Evolutionary conservation across 257 asterid species (phyloP).

Genomic region (Pogostemon cablin): DNA sequence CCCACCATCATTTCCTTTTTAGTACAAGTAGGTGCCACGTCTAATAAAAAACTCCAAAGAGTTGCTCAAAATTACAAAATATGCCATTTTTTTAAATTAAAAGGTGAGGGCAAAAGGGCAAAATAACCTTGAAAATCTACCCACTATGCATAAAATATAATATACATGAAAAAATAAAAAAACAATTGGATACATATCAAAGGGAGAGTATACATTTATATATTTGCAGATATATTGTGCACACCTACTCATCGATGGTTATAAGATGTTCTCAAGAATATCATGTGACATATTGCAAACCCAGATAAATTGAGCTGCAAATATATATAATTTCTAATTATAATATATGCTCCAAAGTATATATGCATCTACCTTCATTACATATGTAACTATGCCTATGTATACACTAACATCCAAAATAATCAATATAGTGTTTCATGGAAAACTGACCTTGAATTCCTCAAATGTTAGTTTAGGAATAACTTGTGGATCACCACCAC

Average conservation of each 20-base stretch:
- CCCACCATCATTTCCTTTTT: too few relatives aligned
- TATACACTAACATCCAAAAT: background rate
- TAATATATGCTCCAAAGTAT: background rate
- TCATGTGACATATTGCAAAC: background rate
- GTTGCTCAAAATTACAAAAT: too few relatives aligned
- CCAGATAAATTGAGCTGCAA: slow-evolving; percentile 1
- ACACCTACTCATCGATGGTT: background rate
- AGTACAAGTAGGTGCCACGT: too few relatives aligned
- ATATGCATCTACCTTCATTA: slow-evolving; percentile 1
- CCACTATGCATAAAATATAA: too few relatives aligned
- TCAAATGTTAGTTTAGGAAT: slow-evolving; percentile 89
- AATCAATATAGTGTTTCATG: slow-evolving; percentile 5
- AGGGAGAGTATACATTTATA: background rate
- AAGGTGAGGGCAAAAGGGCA: too few relatives aligned
- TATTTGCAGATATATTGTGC: background rate
- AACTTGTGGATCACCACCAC: slow-evolving; percentile 97
- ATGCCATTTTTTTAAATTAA: too few relatives aligned
- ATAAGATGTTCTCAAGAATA: background rate
- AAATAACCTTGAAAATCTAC: too few relatives aligned
- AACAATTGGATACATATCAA: background rate
- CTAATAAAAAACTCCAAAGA: too few relatives aligned
- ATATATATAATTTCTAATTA: background rate
- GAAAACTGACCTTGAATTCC: slow-evolving; percentile 80
- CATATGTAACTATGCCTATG: background rate
- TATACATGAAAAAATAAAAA: background rate